These are phyloP conservation scores for Lachancea fermentati DNA, from an alignment of 805 yeast genomes.

Conservation along the genomic window DNA sequence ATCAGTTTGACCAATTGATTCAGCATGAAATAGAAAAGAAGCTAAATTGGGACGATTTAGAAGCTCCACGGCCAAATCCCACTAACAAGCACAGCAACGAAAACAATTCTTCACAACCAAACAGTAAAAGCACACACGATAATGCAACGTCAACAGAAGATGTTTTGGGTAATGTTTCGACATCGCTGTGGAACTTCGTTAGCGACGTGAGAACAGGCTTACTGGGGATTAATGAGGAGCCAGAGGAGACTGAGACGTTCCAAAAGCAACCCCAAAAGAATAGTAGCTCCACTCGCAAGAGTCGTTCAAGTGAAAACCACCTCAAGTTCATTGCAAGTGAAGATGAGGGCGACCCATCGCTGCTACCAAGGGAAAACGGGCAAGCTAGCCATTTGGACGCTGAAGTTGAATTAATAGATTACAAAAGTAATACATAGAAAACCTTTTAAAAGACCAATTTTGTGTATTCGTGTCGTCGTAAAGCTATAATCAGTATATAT, in stretches of 20 bases:
- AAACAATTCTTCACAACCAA: background rate
- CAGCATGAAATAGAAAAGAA: constrained; percentile 61
- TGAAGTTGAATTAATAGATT: background rate
- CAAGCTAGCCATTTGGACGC: background rate
- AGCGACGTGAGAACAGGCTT: constrained; percentile 42
- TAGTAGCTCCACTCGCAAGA: background rate
- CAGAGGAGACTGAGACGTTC: constrained; percentile 6
- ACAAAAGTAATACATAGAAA: background rate
- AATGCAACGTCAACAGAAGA: constrained; percentile 1
- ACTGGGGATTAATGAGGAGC: constrained; percentile 33
- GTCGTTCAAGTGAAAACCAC: background rate
- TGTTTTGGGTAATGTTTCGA: constrained; percentile 33
- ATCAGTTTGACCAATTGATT: constrained; percentile 60
- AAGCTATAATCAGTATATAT: background rate
- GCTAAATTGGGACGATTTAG: constrained; percentile 31
- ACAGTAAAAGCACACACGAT: background rate
- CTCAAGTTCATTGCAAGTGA: constrained; percentile 1
- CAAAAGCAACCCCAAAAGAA: background rate
- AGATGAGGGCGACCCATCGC: background rate
- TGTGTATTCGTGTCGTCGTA: background rate
- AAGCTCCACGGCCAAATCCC: background rate
- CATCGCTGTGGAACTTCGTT: constrained; percentile 46
- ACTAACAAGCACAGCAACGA: background rate
- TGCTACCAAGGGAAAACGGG: background rate
- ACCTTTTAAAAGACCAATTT: background rate